Conservation (phyloP, 2,329 filamentous ascomycete genomes). For the Phoma sp. region DNA sequence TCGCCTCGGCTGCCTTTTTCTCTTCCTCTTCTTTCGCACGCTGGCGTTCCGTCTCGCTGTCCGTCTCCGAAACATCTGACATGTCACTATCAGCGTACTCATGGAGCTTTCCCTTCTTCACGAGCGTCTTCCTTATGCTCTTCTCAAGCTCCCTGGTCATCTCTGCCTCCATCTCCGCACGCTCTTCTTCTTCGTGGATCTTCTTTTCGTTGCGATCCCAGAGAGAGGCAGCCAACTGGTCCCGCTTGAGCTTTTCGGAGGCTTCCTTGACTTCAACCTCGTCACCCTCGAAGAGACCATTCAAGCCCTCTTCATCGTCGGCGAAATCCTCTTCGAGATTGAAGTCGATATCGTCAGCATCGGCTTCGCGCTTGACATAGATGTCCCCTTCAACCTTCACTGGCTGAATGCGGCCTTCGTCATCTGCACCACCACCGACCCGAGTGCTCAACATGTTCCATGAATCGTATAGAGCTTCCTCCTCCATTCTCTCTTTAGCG, state of each 20-base stretch:
- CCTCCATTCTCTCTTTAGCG: slow-evolving; percentile 58
- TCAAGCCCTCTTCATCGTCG: slow-evolving; percentile 73
- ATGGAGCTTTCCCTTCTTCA: slow-evolving; percentile 83
- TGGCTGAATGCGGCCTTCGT: slow-evolving; percentile 43
- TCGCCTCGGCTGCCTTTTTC: slow-evolving; percentile 52
- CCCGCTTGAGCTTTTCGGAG: slow-evolving; percentile 69
- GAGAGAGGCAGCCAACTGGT: slow-evolving; percentile 85
- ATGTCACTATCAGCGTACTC: slow-evolving; percentile 83
- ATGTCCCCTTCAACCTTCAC: slow-evolving; percentile 51
- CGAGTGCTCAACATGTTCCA: slow-evolving; percentile 35
- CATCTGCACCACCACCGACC: slow-evolving; percentile 44
- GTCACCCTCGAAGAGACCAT: slow-evolving; percentile 50
- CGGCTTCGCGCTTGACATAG: slow-evolving; percentile 56
- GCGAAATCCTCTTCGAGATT: slow-evolving; percentile 76
- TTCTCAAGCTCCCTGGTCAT: slow-evolving; percentile 75
- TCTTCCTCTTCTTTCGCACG: slow-evolving; percentile 63
- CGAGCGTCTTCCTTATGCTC: slow-evolving; percentile 77
- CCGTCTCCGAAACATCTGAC: slow-evolving; percentile 46
- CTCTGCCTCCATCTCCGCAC: slow-evolving; percentile 71
- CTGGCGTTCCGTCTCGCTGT: slow-evolving; percentile 69
- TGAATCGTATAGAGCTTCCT: slow-evolving; percentile 35
- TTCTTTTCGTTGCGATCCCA: slow-evolving; percentile 68
- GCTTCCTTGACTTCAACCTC: slow-evolving; percentile 67
- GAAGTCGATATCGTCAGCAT: slow-evolving; percentile 71
- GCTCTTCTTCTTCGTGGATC: slow-evolving; percentile 70